Percentiles rank a stretch among this genome's conserved stretches.
phyloP scores from a whole-genome alignment of 1,284 basidiomycete species.

The Wolfiporia cocos region DNA sequence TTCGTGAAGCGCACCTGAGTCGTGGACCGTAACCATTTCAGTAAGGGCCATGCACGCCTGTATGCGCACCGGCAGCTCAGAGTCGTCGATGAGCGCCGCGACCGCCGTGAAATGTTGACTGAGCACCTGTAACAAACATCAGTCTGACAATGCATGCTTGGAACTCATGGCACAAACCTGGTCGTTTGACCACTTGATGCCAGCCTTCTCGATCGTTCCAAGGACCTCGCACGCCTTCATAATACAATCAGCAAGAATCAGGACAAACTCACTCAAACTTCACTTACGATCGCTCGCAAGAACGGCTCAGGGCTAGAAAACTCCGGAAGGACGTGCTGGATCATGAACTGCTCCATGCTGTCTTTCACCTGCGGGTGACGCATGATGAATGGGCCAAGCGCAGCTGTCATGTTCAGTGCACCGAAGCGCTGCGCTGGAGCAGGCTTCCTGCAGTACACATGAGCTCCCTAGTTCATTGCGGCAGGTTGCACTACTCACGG shows the following conservation, averaged over 20 bases:
- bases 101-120: conserved; percentile 58
- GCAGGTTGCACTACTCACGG: too few species aligned
- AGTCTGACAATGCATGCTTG: neutral
- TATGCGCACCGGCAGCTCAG: conserved; percentile 79
- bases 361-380: conserved; percentile 71
- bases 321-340: conserved; percentile 68
- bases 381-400: conserved; percentile 73
- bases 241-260: conserved; percentile 8
- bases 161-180: too few species aligned
- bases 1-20: conserved; percentile 42
- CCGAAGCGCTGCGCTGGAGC: conserved; percentile 68
- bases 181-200: conserved; percentile 59
- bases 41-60: conserved; percentile 81
- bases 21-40: conserved; percentile 65
- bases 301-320: conserved; percentile 62
- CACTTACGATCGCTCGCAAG: conserved; percentile 67
- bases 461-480: too few species aligned
- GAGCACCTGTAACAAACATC: conserved; percentile 42
- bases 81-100: conserved; percentile 60
- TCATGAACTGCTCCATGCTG: conserved; percentile 72
- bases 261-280: conserved; percentile 5
- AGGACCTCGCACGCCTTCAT: conserved; percentile 73
- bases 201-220: conserved; percentile 63
- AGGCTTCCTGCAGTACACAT: conserved; percentile 35
- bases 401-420: conserved; percentile 75